Percentiles rank a stretch among this genome's conserved stretches.
Conservation (phyloP, 1,284 basidiomycete species). For the Sphagnurus paluster region DNA sequence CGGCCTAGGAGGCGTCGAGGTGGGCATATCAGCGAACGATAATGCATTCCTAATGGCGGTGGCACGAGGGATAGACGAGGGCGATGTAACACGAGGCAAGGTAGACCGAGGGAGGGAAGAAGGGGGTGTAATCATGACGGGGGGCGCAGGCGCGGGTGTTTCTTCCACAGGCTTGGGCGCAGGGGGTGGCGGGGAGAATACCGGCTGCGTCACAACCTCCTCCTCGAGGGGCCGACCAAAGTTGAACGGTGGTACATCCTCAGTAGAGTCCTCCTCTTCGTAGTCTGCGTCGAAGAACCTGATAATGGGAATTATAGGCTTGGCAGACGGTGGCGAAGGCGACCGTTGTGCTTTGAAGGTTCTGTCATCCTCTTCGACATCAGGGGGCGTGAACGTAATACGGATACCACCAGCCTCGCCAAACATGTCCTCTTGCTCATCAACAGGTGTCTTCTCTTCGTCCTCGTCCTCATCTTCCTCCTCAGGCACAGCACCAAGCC, state of each 20-base stretch:
- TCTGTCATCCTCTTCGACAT: conserved; percentile 29
- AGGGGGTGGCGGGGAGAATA: conserved; percentile 7
- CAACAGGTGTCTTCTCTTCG: conserved; percentile 24
- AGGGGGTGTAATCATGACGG: conserved; percentile 22
- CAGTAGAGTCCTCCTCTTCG: conserved; percentile 27
- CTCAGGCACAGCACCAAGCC: conserved; percentile 43
- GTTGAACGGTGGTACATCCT: too few species aligned
- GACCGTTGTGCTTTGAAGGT: conserved; percentile 16
- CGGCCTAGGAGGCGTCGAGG: conserved; percentile 23
- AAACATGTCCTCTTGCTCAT: conserved; percentile 41
- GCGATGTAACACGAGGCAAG: conserved; percentile 32
- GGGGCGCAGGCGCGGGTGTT: background rate
- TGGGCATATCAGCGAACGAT: conserved; percentile 24
- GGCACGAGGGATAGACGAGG: conserved; percentile 54
- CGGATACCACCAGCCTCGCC: conserved; percentile 61
- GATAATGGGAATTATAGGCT: conserved; percentile 14
- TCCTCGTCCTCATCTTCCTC: conserved; percentile 45
- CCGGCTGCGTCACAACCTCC: background rate
- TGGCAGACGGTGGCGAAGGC: conserved; percentile 13
- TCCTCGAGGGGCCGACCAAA: conserved; percentile 34
- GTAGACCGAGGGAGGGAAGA: conserved; percentile 22
- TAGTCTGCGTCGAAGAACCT: conserved; percentile 30
- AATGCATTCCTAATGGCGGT: conserved; percentile 11
- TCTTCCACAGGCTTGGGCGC: conserved; percentile 27
- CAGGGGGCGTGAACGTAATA: conserved; percentile 65